A percentile compares a stretch with the other conserved stretches of the same genome.
phyloP scores from a whole-genome alignment of 768 basidiomycete genomes.

The Mycena latifolia region DNA sequence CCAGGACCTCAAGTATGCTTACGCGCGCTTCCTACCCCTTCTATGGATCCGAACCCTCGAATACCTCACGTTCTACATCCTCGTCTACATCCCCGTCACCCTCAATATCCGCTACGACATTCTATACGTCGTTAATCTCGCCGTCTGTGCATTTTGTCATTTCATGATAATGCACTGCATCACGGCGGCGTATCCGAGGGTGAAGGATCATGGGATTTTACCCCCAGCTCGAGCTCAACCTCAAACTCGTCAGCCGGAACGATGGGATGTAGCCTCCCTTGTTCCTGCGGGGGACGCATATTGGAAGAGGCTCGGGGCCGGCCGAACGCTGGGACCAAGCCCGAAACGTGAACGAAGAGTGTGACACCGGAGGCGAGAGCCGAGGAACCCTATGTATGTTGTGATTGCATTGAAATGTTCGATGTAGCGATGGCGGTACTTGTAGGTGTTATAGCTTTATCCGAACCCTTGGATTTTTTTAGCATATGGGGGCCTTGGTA shows the following conservation, averaged over 20 bases:
- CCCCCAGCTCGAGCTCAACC: conserved; percentile 1
- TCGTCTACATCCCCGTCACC: conserved; percentile 4
- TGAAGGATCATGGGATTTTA: conserved; percentile 1
- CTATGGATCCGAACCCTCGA: conserved; percentile 8
- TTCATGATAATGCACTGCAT: conserved; percentile 8
- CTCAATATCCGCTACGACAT: conserved; percentile 6
- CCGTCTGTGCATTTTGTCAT: conserved; percentile 8
- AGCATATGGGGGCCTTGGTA: no score
- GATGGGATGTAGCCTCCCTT: not conserved
- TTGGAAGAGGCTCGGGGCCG: not conserved
- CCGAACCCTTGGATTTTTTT: no score
- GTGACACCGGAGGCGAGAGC: no score
- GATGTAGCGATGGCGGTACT: no score
- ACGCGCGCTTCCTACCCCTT: not conserved
- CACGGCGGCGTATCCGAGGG: not conserved
- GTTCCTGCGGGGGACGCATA: not conserved
- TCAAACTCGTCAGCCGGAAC: not conserved
- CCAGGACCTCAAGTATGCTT: not conserved
- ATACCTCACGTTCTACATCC: conserved; percentile 8
- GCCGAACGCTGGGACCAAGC: conserved; percentile 1
- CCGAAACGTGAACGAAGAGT: no score
- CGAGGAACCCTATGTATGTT: no score
- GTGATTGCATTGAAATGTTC: no score
- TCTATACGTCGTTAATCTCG: conserved; percentile 7
- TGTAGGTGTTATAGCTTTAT: no score